Evolutionary conservation across 2,329 filamentous ascomycete genomes (phyloP).

Genomic region (Colletotrichum ledebouriae): DNA sequence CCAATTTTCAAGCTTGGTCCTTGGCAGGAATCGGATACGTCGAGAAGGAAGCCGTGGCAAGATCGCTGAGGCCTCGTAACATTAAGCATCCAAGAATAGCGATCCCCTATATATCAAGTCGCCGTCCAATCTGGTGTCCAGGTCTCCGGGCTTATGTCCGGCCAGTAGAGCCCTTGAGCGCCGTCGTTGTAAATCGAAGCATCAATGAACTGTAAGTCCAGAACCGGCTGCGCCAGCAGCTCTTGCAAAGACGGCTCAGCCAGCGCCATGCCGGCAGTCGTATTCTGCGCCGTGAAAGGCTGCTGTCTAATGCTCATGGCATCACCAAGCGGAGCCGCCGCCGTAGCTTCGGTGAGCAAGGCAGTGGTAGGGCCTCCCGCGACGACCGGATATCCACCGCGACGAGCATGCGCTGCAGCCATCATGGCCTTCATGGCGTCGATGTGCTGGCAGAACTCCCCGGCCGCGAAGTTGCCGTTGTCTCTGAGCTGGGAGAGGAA

Average conservation of each 20-base stretch:
- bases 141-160: conserved; percentile 39
- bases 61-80: no score
- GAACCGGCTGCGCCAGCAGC: conserved; percentile 50
- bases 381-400: conserved; percentile 11
- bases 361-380: neutral
- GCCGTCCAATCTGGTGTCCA: conserved; percentile 41
- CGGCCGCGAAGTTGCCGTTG: conserved; percentile 57
- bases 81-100: neutral
- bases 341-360: neutral
- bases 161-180: conserved; percentile 43
- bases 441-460: conserved; percentile 57
- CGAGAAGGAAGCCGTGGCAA: no score
- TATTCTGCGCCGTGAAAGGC: conserved; percentile 34
- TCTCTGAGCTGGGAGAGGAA: conserved; percentile 55
- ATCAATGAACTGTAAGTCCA: conserved; percentile 53
- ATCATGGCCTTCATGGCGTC: conserved; percentile 52
- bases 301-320: neutral
- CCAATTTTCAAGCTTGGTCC: no score
- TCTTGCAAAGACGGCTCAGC: conserved; percentile 54
- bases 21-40: no score
- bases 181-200: conserved; percentile 42
- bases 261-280: conserved; percentile 53
- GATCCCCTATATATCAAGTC: neutral
- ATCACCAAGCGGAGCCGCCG: neutral
- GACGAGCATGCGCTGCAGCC: conserved; percentile 34